Base-by-base conservation (phyloP, 2,329 filamentous ascomycete species). In the Parascedosporium putredinis region DNA sequence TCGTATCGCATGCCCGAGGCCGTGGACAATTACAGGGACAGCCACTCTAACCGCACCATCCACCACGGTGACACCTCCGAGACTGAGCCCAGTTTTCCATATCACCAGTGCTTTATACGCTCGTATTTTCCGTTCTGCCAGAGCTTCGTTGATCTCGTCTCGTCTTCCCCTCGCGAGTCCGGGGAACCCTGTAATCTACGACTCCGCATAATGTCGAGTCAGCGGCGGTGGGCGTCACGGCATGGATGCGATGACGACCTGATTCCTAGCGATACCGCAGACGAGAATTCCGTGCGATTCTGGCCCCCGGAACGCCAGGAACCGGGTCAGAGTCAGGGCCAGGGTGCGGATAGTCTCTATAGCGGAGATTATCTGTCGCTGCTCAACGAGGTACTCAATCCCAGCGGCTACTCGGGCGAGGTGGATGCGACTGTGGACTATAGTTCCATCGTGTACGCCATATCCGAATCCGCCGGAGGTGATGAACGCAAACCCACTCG, bases 121-220 rank as follows among this genome's bases (percentile, higher is more conserved):
- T 68, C 71, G 3, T 85, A 85, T 58, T 70, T 76, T 47, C 60
- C 68, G 10, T 65, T 69, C 2, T 73, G 72, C 53, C 68, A 67
- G 20, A 69, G 79, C 0, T 84, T 79, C 56, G 49, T 84, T 4
- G 81, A 85, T 55, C 59, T 85, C 0, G 73, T 83, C 5, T 70
- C 81, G 53, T 72, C 77, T 53, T 63, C 71, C 3, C 47, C 31
- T 8, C 22, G 45, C 22, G n/a, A 34, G 1, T 16, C 23, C 6
- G 12, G 24, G 3, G 12, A 16, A n/a, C 14, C 18, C n/a, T 42
- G 45, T 20, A 20, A 29, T 8, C 27, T 50, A 16, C 34, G 40
- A 6, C 48, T 50, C n/a, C 23, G 47, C 5, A 20, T 43, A 23
- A 49, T 49, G 48, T 16, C 40, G 16, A n/a, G 43, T 5, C 5